Evolutionary conservation across 2,329 filamentous ascomycete genomes (phyloP).

Genomic region (Pseudogymnoascus verrucosus): DNA sequence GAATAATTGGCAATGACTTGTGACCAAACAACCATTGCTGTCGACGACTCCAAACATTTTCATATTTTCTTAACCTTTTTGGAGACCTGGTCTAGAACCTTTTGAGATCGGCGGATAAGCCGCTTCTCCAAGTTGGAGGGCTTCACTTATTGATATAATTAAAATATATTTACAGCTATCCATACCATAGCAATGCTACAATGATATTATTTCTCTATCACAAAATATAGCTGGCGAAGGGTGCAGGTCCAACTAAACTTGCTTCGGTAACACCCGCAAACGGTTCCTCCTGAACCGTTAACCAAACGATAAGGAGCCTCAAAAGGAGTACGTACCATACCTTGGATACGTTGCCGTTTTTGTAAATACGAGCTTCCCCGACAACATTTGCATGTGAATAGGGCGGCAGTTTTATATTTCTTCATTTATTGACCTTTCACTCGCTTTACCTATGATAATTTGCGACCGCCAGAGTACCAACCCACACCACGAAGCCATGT

Average conservation of each 20-base stretch:
- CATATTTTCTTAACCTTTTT: not conserved
- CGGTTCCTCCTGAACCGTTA: slow-evolving; percentile 1
- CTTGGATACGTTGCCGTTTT: not conserved
- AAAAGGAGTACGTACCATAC: slow-evolving; percentile 1
- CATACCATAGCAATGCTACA: not conserved
- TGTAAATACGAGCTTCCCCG: slow-evolving; percentile 6
- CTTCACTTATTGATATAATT: not conserved
- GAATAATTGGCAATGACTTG: not conserved
- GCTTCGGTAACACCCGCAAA: not conserved
- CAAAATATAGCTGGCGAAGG: not conserved
- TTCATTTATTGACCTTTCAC: not conserved
- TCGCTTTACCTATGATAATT: slow-evolving; percentile 2
- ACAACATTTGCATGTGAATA: slow-evolving; percentile 4
- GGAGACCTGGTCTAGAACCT: not conserved
- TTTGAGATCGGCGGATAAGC: not conserved
- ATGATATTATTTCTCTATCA: not conserved
- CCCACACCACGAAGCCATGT: not conserved
- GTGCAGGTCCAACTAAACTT: not conserved
- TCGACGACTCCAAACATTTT: slow-evolving; percentile 4
- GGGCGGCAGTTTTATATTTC: not conserved
- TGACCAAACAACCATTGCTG: not conserved
- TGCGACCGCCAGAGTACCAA: not conserved
- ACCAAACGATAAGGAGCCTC: slow-evolving; percentile 3
- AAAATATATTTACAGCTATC: not conserved
- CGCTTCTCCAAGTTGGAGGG: not conserved